phyloP scores from a whole-genome alignment of 306 rosid species.

The Vigna reflexopilosa region DNA sequence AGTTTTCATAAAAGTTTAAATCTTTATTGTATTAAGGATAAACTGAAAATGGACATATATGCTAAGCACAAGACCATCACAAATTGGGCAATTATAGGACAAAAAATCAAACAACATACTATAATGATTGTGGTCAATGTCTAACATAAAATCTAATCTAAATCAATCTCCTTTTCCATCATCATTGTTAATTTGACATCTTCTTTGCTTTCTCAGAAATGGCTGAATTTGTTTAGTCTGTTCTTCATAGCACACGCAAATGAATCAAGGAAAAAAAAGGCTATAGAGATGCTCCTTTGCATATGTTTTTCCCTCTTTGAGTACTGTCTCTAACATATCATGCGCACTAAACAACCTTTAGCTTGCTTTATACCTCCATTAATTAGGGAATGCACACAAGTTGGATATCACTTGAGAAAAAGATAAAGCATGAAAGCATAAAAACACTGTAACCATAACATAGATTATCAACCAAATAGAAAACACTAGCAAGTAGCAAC shows the following conservation, averaged over 20 bases:
- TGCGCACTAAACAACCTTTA: conserved; percentile 44
- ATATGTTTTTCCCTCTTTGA: conserved; percentile 5
- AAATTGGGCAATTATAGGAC: not conserved
- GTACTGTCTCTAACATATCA: conserved; percentile 24
- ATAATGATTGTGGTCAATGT: conserved; percentile 34
- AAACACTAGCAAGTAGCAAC: not conserved
- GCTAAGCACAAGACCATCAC: not conserved
- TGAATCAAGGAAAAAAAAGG: conserved; percentile 25
- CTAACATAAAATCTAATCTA: not conserved
- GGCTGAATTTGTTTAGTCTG: conserved; percentile 31
- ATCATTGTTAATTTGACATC: conserved; percentile 33
- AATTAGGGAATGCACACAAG: conserved; percentile 31
- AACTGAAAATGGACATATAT: not conserved
- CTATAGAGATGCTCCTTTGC: not conserved
- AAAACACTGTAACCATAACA: not conserved
- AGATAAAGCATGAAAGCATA: conserved; percentile 1
- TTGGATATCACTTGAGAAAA: conserved; percentile 39
- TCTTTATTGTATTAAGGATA: not conserved
- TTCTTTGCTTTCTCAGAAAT: conserved; percentile 32
- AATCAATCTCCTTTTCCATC: not conserved
- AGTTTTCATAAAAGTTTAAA: no score
- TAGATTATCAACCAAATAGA: not conserved
- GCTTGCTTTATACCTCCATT: conserved; percentile 26
- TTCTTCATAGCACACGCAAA: conserved; percentile 27
- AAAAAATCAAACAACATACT: not conserved